These are phyloP conservation scores for Talaromyces liani DNA, from an alignment of 495 filamentous ascomycete genomes.

Conservation along the genomic window DNA sequence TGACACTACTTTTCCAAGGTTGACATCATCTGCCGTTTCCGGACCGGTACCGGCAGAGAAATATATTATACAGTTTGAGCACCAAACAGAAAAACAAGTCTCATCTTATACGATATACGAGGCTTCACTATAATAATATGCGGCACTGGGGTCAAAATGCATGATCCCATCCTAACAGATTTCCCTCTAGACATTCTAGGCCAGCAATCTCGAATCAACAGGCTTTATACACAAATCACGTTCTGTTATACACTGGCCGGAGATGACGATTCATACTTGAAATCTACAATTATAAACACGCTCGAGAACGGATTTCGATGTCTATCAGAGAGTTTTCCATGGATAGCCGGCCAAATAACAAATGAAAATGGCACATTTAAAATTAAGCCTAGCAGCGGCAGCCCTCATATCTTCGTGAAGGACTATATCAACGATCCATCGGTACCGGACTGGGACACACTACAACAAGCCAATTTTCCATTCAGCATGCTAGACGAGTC, in stretches of 20 bases:
- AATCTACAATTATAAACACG: conserved; percentile 19
- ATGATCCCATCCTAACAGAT: neutral
- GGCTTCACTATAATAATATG: too few species aligned
- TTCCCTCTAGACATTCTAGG: conserved; percentile 20
- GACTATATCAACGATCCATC: conserved; percentile 28
- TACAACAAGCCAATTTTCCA: conserved; percentile 36
- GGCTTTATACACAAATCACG: conserved; percentile 40
- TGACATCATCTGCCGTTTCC: neutral
- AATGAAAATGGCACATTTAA: conserved; percentile 37
- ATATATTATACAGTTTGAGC: neutral
- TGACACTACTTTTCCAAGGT: too few species aligned
- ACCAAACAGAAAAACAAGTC: neutral
- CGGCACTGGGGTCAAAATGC: neutral
- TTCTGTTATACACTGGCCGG: conserved; percentile 25
- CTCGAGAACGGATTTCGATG: conserved; percentile 29
- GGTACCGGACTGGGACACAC: conserved; percentile 30
- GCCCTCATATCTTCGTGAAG: conserved; percentile 33
- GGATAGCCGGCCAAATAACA: conserved; percentile 47
- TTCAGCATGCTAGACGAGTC: conserved; percentile 47
- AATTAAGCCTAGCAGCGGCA: conserved; percentile 26
- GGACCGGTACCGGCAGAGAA: neutral
- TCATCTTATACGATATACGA: neutral
- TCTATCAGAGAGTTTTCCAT: conserved; percentile 38
- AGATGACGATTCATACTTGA: conserved; percentile 9
- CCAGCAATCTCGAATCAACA: conserved; percentile 19